Conservation (phyloP, 139 green algal genomes). For the Chlamydomonas sp. region DNA sequence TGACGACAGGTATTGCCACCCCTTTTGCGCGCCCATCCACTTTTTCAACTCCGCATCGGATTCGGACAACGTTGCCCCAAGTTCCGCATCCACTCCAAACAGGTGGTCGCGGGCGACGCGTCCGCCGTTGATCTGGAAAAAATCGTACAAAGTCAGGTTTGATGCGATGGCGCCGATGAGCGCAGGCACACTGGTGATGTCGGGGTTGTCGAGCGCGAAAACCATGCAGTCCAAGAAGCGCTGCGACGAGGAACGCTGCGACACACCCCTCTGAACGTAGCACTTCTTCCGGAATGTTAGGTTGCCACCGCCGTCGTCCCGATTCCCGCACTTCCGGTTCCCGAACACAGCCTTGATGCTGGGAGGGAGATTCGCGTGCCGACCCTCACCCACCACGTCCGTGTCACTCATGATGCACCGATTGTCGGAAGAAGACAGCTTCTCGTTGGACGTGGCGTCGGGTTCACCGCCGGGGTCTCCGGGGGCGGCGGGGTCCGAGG, state of each 20-base stretch:
- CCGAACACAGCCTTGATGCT: background rate
- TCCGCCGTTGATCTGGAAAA: background rate
- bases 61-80: background rate
- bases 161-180: background rate
- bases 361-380: background rate
- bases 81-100: background rate
- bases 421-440: background rate
- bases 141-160: background rate
- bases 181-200: background rate
- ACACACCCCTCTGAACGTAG: background rate
- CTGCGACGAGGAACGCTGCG: background rate
- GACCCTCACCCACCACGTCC: background rate
- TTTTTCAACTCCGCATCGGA: background rate
- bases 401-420: background rate
- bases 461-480: background rate
- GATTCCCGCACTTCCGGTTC: background rate
- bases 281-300: background rate
- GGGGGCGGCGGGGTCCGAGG: background rate
- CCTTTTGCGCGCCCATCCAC: background rate
- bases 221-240: background rate
- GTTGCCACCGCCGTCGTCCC: background rate
- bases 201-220: background rate
- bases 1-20: background rate
- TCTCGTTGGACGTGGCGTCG: background rate
- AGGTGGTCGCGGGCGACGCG: constrained; percentile 2